A percentile compares a stretch with the other conserved stretches of the same genome.
Evolutionary conservation across 257 asterid genomes (phyloP).

Genomic region (Leptodermis oblonga): DNA sequence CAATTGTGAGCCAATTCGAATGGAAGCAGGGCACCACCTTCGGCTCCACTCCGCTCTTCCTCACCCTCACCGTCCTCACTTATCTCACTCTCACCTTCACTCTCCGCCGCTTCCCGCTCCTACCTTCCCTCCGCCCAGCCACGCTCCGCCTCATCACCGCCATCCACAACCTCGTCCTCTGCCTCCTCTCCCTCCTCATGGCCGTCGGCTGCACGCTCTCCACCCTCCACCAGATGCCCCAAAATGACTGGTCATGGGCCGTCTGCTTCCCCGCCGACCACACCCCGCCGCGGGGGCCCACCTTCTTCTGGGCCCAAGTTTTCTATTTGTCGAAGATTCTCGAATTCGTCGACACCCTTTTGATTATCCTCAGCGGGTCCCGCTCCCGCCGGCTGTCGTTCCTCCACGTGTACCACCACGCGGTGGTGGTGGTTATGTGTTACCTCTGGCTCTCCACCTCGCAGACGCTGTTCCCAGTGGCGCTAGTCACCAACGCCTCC

Average conservation of each 20-base stretch:
- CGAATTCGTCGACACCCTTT: slow-evolving; percentile 71
- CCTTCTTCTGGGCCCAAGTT: slow-evolving; percentile 88
- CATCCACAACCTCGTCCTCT: slow-evolving; percentile 68
- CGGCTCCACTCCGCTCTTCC: slow-evolving; percentile 60
- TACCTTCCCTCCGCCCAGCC: slow-evolving; percentile 40
- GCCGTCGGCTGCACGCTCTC: slow-evolving; percentile 73
- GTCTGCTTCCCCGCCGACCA: slow-evolving; percentile 65
- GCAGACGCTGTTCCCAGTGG: slow-evolving; percentile 87
- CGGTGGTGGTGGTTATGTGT: slow-evolving; percentile 79
- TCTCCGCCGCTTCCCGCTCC: slow-evolving; percentile 39
- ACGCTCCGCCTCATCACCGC: slow-evolving; percentile 69
- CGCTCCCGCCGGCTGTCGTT: slow-evolving; percentile 57
- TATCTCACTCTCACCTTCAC: slow-evolving; percentile 62
- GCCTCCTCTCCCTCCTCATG: slow-evolving; percentile 70
- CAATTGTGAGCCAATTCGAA: slow-evolving; percentile 48
- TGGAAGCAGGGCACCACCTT: slow-evolving; percentile 57
- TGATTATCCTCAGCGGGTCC: slow-evolving; percentile 54
- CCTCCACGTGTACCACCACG: slow-evolving; percentile 96
- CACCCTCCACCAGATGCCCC: slow-evolving; percentile 58
- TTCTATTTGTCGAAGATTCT: slow-evolving; percentile 80
- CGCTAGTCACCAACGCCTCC: slow-evolving; percentile 74
- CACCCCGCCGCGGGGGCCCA: slow-evolving; percentile 62
- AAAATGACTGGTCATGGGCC: slow-evolving; percentile 47
- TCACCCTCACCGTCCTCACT: slow-evolving; percentile 47
- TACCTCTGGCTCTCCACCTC: slow-evolving; percentile 61